These are phyloP conservation scores for Plasmodiophora brassicae DNA, from an alignment of 208 protist species.

Conservation along the genomic window DNA sequence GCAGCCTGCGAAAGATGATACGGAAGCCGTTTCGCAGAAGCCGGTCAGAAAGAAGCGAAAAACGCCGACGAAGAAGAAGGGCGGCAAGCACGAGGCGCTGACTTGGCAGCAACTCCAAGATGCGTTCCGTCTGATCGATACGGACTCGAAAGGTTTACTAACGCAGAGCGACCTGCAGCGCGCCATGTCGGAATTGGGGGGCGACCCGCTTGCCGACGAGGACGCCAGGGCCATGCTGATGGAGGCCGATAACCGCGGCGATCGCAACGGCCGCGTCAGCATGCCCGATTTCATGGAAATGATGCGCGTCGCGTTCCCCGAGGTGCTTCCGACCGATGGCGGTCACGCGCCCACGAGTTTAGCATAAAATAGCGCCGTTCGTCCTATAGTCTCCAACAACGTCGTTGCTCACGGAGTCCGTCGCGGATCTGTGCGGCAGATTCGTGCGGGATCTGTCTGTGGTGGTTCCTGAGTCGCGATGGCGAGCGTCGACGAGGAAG, in stretches of 20 bases:
- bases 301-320: background rate
- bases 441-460: too few species aligned
- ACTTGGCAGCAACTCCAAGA: background rate
- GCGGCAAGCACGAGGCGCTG: background rate
- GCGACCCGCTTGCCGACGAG: background rate
- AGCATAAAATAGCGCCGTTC: too few species aligned
- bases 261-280: background rate
- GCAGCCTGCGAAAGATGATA: too few species aligned
- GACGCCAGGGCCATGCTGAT: background rate
- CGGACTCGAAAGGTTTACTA: background rate
- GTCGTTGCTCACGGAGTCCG: too few species aligned
- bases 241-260: background rate
- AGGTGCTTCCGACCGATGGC: background rate
- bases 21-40: too few species aligned
- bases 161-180: background rate
- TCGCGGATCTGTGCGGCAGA: too few species aligned
- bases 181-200: background rate
- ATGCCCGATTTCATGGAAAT: background rate
- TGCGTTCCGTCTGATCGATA: background rate
- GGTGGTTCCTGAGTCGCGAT: too few species aligned
- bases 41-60: too few species aligned
- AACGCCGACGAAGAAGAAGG: background rate
- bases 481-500: conserved; percentile 5
- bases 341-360: too few species aligned
- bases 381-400: too few species aligned